Evolutionary conservation across 106 monocot genomes (phyloP), one percentile per base, ranked within the genome.

Genomic region (Amphibolis antarctica): DNA sequence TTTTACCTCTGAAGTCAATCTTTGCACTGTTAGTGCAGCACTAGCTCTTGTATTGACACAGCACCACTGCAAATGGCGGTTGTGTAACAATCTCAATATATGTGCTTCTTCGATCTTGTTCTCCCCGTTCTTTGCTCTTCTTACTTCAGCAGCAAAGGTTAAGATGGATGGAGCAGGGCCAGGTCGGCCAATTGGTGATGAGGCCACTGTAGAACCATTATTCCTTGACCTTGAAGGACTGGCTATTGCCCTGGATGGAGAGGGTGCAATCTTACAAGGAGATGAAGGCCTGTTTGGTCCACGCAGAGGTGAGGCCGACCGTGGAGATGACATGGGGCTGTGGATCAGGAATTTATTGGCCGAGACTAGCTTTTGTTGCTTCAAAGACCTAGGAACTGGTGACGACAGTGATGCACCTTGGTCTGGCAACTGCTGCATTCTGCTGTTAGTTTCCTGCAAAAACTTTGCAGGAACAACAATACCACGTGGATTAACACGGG

Each of bases 41-140:
- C 80, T 86, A 46, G 76, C 74, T 68, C 56, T 74, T 13, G 88
- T 83, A 79, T 88, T 93, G 18, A 83, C 70, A 59, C 83, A 88
- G 30, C 70, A 82, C 93, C 93, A 93, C 46, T 86, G 88, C 66
- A 86, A 60, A 62, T 70, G 56, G 60, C 85, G 75, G 67, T 81
- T 89, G 69, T 93, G 55, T 20, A 93, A 64, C 44, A 88, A 30
- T 44, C 88, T 80, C 65, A 88, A 51, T 30, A 75, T 29, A 58
- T 93, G 93, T 12, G 85, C 83, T 10, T 93, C 81, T 51, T 88
- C 93, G 14, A 85, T 81, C 48, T 78, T 65, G 23, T 62, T 74
- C 70, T 88, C 88, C 50, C 88, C 85, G 53, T 83, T 88, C 85
- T 81, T 93, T 11, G 70, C 75, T 47, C 85, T 88, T 71, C 83